Conservation (phyloP, 1,139 yeast genomes). For the Pichia sorboxylosa region DNA sequence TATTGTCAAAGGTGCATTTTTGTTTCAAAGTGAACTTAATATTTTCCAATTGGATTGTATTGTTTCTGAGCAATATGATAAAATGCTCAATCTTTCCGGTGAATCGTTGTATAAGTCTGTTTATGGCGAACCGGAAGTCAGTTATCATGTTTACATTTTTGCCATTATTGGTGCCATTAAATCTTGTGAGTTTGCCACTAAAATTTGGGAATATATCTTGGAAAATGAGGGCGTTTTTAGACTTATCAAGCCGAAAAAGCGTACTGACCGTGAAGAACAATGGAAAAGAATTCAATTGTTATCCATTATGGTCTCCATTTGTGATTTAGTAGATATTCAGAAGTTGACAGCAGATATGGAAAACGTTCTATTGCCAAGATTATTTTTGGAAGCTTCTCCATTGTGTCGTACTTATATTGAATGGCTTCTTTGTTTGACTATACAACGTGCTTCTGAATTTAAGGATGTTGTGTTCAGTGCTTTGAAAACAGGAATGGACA, state of each 20-base stretch:
- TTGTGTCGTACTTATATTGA: constrained; percentile 63
- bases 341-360: constrained; percentile 18
- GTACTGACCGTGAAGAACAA: constrained; percentile 62
- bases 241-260: constrained; percentile 38
- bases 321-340: constrained; percentile 21
- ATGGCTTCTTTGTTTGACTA: constrained; percentile 52
- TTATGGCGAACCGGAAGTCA: constrained; percentile 52
- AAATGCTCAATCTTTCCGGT: constrained; percentile 21
- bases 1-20: constrained; percentile 34
- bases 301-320: constrained; percentile 36
- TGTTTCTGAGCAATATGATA: constrained; percentile 41
- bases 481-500: constrained; percentile 20
- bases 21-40: constrained; percentile 45
- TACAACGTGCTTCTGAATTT: constrained; percentile 19
- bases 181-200: constrained; percentile 27
- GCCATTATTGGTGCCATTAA: constrained; percentile 31
- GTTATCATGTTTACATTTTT: constrained; percentile 40
- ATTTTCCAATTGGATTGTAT: constrained; percentile 51
- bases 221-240: constrained; percentile 30
- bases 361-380: constrained; percentile 22
- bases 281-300: constrained; percentile 48
- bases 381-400: constrained; percentile 61
- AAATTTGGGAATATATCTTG: constrained; percentile 33
- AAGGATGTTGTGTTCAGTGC: constrained; percentile 19
- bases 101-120: constrained; percentile 33